A percentile compares a stretch with the other conserved stretches of the same genome.
Conservation (phyloP, 257 asterid genomes). For the Buddleja alternifolia region DNA sequence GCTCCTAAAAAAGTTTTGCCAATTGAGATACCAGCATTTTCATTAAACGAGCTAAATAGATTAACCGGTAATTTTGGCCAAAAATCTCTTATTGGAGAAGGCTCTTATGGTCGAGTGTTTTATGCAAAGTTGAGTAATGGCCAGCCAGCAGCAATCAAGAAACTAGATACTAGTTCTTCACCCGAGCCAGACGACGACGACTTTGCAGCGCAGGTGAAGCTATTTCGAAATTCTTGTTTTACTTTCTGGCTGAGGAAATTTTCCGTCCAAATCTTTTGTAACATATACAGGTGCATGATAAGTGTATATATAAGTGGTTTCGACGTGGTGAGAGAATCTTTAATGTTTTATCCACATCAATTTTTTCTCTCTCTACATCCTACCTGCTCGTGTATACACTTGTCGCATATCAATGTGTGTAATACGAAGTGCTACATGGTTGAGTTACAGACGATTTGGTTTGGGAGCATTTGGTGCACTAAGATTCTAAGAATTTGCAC, state of each 20-base stretch:
- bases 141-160: conserved; percentile 65
- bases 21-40: conserved; percentile 69
- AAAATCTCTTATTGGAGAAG: conserved; percentile 73
- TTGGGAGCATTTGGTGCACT: background rate
- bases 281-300: too few relatives aligned
- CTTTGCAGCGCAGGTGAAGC: conserved; percentile 61
- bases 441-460: too few relatives aligned
- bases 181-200: conserved; percentile 66
- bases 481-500: too few relatives aligned
- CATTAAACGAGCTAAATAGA: conserved; percentile 59
- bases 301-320: too few relatives aligned
- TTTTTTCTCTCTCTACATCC: too few relatives aligned
- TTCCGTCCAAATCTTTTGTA: too few relatives aligned
- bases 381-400: too few relatives aligned
- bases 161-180: conserved; percentile 63
- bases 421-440: too few relatives aligned
- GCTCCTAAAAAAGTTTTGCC: conserved; percentile 69
- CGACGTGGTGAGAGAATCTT: too few relatives aligned
- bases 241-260: too few relatives aligned
- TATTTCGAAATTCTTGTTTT: background rate
- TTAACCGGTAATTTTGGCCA: conserved; percentile 65
- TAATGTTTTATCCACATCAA: too few relatives aligned
- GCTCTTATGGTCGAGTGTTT: conserved; percentile 79
- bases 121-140: conserved; percentile 61
- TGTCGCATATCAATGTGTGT: too few relatives aligned